Conservation (phyloP, 2,329 filamentous ascomycete genomes). For the Aspergillus pseudonomiae region DNA sequence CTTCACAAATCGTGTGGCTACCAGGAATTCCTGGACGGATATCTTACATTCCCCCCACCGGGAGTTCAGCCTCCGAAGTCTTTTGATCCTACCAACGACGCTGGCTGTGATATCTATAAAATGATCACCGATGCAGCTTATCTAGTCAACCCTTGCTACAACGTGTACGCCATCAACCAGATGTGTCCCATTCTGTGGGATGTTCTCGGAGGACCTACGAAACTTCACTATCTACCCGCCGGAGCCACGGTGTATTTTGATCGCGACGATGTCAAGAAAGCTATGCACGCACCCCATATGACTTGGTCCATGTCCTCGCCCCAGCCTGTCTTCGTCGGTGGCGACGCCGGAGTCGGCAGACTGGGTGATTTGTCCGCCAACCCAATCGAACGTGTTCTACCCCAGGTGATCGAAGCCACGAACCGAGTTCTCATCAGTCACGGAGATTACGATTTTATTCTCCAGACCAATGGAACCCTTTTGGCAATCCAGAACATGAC, state of each 20-base stretch:
- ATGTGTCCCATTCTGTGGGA: conserved; percentile 74
- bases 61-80: conserved; percentile 60
- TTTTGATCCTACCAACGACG: conserved; percentile 49
- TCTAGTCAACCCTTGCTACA: conserved; percentile 74
- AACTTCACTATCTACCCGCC: conserved; percentile 59
- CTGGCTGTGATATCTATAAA: conserved; percentile 61
- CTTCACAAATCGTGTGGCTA: conserved; percentile 52
- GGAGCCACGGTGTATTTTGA: conserved; percentile 71
- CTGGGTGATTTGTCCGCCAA: conserved; percentile 51
- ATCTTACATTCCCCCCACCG: conserved; percentile 56
- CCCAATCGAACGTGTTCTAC: conserved; percentile 55
- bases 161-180: conserved; percentile 72
- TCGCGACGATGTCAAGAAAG: conserved; percentile 68
- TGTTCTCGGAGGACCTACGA: conserved; percentile 65
- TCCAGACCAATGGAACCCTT: conserved; percentile 71
- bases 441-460: conserved; percentile 71
- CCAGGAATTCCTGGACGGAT: conserved; percentile 49
- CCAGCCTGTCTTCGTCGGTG: conserved; percentile 49
- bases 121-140: conserved; percentile 58
- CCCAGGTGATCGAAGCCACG: conserved; percentile 54
- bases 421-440: conserved; percentile 75
- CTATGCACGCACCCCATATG: conserved; percentile 60
- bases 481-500: conserved; percentile 82
- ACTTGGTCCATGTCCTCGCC: conserved; percentile 40
- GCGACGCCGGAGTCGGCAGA: conserved; percentile 39